Percentiles rank a stretch among this genome's conserved stretches.
Conservation (phyloP, 169 alveolate genomes). For the Amoebophrya sp. region DNA sequence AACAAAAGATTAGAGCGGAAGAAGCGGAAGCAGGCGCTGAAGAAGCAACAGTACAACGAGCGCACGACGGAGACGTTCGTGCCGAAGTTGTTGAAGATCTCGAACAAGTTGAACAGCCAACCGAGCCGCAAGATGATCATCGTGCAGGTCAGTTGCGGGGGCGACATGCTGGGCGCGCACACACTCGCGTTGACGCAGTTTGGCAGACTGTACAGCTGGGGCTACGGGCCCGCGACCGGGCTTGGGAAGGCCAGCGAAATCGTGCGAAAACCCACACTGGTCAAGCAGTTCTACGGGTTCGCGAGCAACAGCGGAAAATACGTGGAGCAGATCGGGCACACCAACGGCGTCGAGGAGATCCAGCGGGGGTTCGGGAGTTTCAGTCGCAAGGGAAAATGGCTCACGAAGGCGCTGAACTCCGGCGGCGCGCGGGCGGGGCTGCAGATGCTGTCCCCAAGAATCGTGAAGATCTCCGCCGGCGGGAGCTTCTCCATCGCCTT, state of each 20-base stretch:
- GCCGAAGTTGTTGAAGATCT: not conserved
- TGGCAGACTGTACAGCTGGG: not conserved
- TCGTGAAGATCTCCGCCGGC: not conserved
- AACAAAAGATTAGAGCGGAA: no score
- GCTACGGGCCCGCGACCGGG: not conserved
- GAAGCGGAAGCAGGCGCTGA: not conserved
- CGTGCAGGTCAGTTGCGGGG: not conserved
- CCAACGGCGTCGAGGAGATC: constrained; percentile 19
- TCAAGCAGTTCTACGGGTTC: not conserved
- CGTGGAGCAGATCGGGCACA: no score
- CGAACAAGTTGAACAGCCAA: no score
- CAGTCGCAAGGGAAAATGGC: not conserved
- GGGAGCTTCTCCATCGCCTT: not conserved
- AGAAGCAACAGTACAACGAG: not conserved
- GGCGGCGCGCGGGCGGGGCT: constrained; percentile 18
- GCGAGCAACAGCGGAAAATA: not conserved
- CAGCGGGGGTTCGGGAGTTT: not conserved
- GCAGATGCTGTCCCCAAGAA: not conserved
- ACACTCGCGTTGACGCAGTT: not conserved
- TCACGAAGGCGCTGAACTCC: not conserved
- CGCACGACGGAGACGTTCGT: not conserved
- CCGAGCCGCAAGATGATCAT: not conserved
- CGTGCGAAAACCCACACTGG: not conserved
- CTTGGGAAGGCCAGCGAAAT: not conserved
- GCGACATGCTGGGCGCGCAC: constrained; percentile 23